These are phyloP conservation scores for Saccharomycopsis sp. DNA, from an alignment of 805 yeast genomes.

Conservation along the genomic window DNA sequence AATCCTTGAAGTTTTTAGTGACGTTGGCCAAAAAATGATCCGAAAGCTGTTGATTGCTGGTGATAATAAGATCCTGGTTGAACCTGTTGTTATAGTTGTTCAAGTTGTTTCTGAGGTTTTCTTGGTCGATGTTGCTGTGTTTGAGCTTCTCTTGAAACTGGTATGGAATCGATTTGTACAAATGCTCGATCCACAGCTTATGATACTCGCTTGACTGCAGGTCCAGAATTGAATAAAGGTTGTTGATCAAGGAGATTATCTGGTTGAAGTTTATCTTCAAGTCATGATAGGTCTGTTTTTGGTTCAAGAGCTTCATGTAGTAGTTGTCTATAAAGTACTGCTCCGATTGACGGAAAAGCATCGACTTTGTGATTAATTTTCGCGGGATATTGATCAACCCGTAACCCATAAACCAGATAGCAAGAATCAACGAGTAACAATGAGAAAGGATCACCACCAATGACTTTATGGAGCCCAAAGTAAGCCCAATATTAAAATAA, in stretches of 20 bases:
- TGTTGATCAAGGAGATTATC: constrained; percentile 11
- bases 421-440: constrained; percentile 64
- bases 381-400: constrained; percentile 68
- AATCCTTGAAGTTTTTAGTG: constrained; percentile 44
- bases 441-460: constrained; percentile 72
- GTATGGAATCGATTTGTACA: constrained; percentile 23
- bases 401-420: constrained; percentile 81
- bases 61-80: constrained; percentile 21
- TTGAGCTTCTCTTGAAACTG: neutral
- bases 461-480: constrained; percentile 50
- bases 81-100: constrained; percentile 19
- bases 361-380: constrained; percentile 25
- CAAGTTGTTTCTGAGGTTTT: constrained; percentile 5
- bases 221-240: constrained; percentile 9
- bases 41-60: constrained; percentile 30
- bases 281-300: constrained; percentile 58
- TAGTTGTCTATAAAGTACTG: constrained; percentile 28
- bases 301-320: constrained; percentile 50
- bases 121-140: neutral
- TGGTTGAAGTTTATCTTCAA: constrained; percentile 57
- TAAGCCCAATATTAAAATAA: constrained; percentile 46
- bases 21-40: constrained; percentile 42
- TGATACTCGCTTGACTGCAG: constrained; percentile 18
- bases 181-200: constrained; percentile 59
- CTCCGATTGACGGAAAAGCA: constrained; percentile 31